Conservation (phyloP, 1,284 basidiomycete species). For the Cryptococcus hybrid region DNA sequence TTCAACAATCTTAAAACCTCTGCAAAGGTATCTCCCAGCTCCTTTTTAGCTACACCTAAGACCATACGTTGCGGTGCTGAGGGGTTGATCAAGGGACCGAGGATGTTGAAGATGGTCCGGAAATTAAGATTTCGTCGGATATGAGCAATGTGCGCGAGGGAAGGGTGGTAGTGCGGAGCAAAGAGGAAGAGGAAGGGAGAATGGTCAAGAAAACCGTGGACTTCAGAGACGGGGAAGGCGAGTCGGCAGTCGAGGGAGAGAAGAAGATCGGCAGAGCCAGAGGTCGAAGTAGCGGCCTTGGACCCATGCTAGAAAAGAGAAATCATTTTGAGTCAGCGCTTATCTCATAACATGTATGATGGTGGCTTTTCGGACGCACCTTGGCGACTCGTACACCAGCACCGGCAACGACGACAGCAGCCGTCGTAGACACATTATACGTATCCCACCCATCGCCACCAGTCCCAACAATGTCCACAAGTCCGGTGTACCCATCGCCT, state of each 20-base stretch:
- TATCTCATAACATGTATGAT: not conserved
- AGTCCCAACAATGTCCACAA: conserved; percentile 64
- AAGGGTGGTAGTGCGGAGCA: conserved; percentile 89
- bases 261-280: conserved; percentile 91
- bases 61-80: conserved; percentile 81
- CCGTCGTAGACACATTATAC: conserved; percentile 96
- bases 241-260: conserved; percentile 78
- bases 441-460: conserved; percentile 98
- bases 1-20: conserved; percentile 61
- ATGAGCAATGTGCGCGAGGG: conserved; percentile 79
- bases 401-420: conserved; percentile 90
- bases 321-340: not conserved
- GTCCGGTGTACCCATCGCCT: conserved; percentile 44
- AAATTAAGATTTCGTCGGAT: conserved; percentile 85
- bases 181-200: conserved; percentile 91
- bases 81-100: conserved; percentile 94
- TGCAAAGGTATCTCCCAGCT: conserved; percentile 83
- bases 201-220: conserved; percentile 54
- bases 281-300: conserved; percentile 88
- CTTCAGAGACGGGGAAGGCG: conserved; percentile 65
- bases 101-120: conserved; percentile 94
- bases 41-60: conserved; percentile 80
- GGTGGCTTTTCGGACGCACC: conserved; percentile 53
- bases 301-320: conserved; percentile 71
- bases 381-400: conserved; percentile 92